phyloP scores from a whole-genome alignment of 108 stramenopile species.

The Aurantiochytrium sp. region DNA sequence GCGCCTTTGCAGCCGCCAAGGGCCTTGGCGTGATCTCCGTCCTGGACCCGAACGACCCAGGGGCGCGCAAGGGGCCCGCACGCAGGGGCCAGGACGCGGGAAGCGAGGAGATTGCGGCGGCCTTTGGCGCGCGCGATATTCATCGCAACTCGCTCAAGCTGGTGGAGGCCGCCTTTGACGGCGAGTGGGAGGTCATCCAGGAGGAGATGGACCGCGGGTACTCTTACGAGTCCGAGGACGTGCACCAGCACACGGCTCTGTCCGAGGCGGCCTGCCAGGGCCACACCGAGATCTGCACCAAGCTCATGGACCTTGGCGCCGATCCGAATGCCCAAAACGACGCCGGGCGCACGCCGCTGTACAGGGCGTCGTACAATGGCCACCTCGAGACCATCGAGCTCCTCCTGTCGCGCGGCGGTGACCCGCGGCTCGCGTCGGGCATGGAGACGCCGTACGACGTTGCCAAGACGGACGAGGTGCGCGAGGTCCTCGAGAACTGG shows the following conservation, averaged over 20 bases:
- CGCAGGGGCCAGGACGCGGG: background rate
- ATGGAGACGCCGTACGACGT: constrained; percentile 46
- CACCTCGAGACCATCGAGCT: constrained; percentile 32
- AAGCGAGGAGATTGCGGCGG: constrained; percentile 31
- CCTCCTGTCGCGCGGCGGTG: constrained; percentile 39
- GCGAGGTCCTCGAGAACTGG: constrained; percentile 37
- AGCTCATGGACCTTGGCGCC: constrained; percentile 44
- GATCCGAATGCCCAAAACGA: constrained; percentile 45
- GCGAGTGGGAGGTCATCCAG: constrained; percentile 44
- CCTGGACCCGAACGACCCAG: constrained; percentile 21
- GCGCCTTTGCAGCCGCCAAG: background rate
- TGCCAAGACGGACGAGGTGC: constrained; percentile 38
- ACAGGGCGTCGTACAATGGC: constrained; percentile 45
- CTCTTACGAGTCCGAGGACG: constrained; percentile 41
- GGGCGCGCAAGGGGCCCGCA: background rate
- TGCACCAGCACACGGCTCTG: constrained; percentile 45
- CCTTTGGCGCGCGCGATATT: constrained; percentile 42
- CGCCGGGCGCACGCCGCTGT: constrained; percentile 37
- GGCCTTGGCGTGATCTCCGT: constrained; percentile 33
- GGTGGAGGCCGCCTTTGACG: constrained; percentile 50
- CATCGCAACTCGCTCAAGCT: constrained; percentile 35
- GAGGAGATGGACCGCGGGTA: constrained; percentile 40
- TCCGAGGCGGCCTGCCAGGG: constrained; percentile 46
- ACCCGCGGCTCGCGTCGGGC: constrained; percentile 20
- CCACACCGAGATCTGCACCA: constrained; percentile 29